These are phyloP conservation scores for Corinectria fuckeliana DNA, from an alignment of 2,329 filamentous ascomycete species.

Conservation along the genomic window DNA sequence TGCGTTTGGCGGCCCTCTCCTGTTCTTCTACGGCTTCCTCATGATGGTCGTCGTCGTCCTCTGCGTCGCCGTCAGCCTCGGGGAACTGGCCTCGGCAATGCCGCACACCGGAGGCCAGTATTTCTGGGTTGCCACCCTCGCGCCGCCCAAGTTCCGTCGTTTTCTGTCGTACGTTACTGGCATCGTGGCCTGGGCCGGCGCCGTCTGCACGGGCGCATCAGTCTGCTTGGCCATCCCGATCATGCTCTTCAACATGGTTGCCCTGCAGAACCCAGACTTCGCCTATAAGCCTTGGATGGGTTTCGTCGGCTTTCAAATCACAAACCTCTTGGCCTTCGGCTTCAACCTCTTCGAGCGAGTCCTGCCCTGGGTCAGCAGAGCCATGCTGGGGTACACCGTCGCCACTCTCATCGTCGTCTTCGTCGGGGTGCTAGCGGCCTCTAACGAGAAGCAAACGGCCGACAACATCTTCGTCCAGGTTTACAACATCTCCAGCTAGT, in stretches of 20 bases:
- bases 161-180: conserved; percentile 10
- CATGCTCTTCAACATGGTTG: neutral
- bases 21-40: conserved; percentile 20
- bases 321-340: neutral
- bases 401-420: conserved; percentile 2
- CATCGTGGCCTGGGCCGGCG: conserved; percentile 6
- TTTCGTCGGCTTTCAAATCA: conserved; percentile 1
- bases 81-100: conserved; percentile 2
- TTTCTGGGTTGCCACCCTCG: conserved; percentile 1
- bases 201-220: conserved; percentile 6
- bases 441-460: neutral
- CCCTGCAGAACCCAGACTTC: neutral
- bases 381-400: conserved; percentile 1
- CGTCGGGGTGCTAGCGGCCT: neutral
- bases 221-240: conserved; percentile 1
- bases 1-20: neutral
- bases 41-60: conserved; percentile 1
- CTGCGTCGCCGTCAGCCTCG: neutral
- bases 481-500: conserved; percentile 7
- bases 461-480: conserved; percentile 1
- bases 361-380: neutral
- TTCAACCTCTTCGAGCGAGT: conserved; percentile 6
- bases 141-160: neutral
- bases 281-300: neutral
- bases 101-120: conserved; percentile 10